A percentile compares a stretch with the other conserved stretches of the same genome.
phyloP scores from a whole-genome alignment of 305 asterid species.

The Fraxinus velutina region DNA sequence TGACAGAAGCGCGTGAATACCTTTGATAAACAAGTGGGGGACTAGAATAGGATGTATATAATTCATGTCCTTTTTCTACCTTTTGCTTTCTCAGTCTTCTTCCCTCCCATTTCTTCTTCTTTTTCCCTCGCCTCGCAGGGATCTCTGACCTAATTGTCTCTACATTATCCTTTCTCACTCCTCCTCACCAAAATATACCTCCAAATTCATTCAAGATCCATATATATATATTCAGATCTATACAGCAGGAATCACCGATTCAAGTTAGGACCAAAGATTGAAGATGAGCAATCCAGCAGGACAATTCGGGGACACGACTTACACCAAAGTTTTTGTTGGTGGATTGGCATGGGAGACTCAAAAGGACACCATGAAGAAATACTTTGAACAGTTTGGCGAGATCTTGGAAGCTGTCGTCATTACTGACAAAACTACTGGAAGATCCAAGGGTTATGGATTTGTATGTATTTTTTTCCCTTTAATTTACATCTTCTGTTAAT shows the following conservation, averaged over 20 bases:
- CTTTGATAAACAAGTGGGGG: conserved; percentile 30
- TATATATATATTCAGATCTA: not conserved
- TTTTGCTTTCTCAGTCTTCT: conserved; percentile 18
- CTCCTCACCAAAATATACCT: not conserved
- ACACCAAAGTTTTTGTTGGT: conserved; percentile 91
- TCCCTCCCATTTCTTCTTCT: not conserved
- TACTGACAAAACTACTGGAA: conserved; percentile 82
- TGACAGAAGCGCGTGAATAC: conserved; percentile 37
- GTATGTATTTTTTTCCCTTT: conserved; percentile 30
- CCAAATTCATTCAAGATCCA: not conserved
- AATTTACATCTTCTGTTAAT: not conserved
- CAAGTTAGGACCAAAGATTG: not conserved
- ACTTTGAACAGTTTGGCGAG: conserved; percentile 94
- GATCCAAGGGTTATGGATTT: conserved; percentile 98
- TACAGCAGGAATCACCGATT: not conserved
- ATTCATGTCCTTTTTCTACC: conserved; percentile 39
- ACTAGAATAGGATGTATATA: conserved; percentile 30
- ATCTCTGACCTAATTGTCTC: conserved; percentile 60
- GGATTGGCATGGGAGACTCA: conserved; percentile 99
- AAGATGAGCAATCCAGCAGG: conserved; percentile 31
- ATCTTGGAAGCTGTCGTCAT: conserved; percentile 95
- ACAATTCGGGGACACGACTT: conserved; percentile 88
- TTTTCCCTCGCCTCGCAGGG: conserved; percentile 30
- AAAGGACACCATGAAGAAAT: conserved; percentile 89
- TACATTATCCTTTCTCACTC: conserved; percentile 15